Percentiles rank a stretch among this genome's conserved stretches.
These are phyloP conservation scores for Dovyalis caffra DNA, from an alignment of 345 rosid genomes.

Conservation along the genomic window DNA sequence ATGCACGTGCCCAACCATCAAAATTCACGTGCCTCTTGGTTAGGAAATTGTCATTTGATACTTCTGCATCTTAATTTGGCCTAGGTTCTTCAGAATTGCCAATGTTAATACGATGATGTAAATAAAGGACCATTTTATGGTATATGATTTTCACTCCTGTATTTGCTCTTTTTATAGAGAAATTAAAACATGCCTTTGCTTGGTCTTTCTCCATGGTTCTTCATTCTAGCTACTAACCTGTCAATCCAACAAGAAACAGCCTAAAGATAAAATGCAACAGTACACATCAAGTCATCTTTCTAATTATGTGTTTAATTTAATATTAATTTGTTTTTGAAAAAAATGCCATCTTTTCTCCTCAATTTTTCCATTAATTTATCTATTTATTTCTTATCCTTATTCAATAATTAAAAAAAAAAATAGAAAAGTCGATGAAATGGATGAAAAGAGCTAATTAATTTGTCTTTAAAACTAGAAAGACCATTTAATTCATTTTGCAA, in stretches of 20 bases:
- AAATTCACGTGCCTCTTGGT: slow-evolving; percentile 25
- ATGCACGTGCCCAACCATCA: slow-evolving; percentile 21
- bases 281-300: background rate
- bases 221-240: background rate
- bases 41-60: slow-evolving; percentile 15
- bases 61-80: slow-evolving; percentile 5
- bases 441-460: too few species aligned
- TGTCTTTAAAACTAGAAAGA: too few species aligned
- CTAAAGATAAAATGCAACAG: background rate
- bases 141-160: background rate
- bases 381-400: too few species aligned
- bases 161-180: background rate
- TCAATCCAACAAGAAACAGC: background rate
- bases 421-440: too few species aligned
- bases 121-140: background rate
- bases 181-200: background rate
- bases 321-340: too few species aligned
- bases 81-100: background rate
- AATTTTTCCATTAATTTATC: too few species aligned
- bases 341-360: too few species aligned
- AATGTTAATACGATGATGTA: background rate
- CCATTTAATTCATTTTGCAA: too few species aligned
- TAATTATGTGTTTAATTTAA: too few species aligned
- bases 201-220: background rate
- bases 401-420: too few species aligned